A percentile compares a stretch with the other conserved stretches of the same genome.
Conservation (phyloP, 495 filamentous ascomycete species). For the Sporormia fimetaria region DNA sequence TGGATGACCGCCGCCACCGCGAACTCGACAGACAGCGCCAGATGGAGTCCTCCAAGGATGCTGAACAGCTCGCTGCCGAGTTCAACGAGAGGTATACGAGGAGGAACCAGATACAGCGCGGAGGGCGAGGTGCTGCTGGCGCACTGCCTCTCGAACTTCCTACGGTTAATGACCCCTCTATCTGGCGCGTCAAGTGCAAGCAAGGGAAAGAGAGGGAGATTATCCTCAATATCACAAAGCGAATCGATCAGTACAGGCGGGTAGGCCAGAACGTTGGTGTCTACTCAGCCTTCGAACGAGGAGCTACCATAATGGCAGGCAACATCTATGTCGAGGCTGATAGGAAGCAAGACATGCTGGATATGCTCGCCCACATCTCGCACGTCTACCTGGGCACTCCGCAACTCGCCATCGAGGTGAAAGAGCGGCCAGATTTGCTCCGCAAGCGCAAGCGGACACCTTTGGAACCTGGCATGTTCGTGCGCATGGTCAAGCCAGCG, state of each 20-base stretch:
- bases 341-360: slow-evolving; percentile 71
- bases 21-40: slow-evolving; percentile 89
- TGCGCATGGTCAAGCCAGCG: slow-evolving; percentile 63
- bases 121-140: slow-evolving; percentile 41
- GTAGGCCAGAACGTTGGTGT: slow-evolving; percentile 69
- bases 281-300: slow-evolving; percentile 81
- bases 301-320: slow-evolving; percentile 66
- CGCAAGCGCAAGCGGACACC: slow-evolving; percentile 74
- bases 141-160: slow-evolving; percentile 85
- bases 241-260: slow-evolving; percentile 64
- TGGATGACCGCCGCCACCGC: slow-evolving; percentile 82
- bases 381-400: slow-evolving; percentile 63
- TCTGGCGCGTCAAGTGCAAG: slow-evolving; percentile 90
- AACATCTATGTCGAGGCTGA: slow-evolving; percentile 92
- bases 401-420: slow-evolving; percentile 82
- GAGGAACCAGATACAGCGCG: slow-evolving; percentile 29
- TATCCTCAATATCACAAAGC: slow-evolving; percentile 71
- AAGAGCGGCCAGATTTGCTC: slow-evolving; percentile 95
- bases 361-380: slow-evolving; percentile 67
- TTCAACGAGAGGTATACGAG: slow-evolving; percentile 75
- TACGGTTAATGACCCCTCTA: slow-evolving; percentile 87
- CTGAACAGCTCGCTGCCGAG: slow-evolving; percentile 81
- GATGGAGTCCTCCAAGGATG: slow-evolving; percentile 70
- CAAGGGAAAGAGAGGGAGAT: slow-evolving; percentile 90
- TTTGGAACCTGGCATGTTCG: slow-evolving; percentile 81